These are phyloP conservation scores for Ochetophila trinervis DNA, from an alignment of 306 rosid genomes.

Conservation along the genomic window DNA sequence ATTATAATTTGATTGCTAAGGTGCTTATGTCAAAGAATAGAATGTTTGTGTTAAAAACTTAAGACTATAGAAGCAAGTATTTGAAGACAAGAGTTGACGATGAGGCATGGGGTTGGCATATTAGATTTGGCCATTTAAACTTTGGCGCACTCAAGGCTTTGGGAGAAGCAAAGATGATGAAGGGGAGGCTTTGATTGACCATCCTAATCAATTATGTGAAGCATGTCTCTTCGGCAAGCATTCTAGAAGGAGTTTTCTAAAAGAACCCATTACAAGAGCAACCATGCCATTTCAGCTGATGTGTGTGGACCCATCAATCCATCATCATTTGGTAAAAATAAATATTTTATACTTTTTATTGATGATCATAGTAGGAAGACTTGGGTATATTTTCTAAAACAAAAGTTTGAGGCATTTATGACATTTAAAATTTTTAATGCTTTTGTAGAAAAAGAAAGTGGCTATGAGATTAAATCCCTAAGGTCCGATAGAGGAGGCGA, in stretches of 20 bases:
- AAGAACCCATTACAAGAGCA: not conserved
- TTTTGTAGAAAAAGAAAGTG: not conserved
- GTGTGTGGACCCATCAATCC: not conserved
- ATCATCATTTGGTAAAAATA: not conserved
- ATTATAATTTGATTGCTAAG: not conserved
- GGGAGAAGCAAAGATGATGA: too few relatives aligned
- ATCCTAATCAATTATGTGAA: not conserved
- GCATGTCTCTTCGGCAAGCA: not conserved
- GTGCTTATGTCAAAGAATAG: not conserved
- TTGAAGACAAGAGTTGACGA: too few relatives aligned
- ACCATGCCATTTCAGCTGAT: not conserved
- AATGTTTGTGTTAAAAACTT: not conserved
- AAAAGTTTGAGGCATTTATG: not conserved
- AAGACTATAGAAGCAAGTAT: too few relatives aligned
- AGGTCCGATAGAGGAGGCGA: too few relatives aligned
- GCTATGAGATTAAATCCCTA: not conserved
- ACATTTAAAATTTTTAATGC: not conserved
- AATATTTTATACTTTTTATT: too few relatives aligned
- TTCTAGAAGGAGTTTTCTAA: not conserved
- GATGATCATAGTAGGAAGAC: not conserved
- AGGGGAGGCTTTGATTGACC: not conserved
- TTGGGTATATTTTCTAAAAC: not conserved
- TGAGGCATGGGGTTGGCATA: not conserved
- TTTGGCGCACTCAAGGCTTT: not conserved
- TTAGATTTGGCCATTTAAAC: not conserved